Evolutionary conservation across 768 basidiomycete species (phyloP).

Genomic region (Amanita rubescens): DNA sequence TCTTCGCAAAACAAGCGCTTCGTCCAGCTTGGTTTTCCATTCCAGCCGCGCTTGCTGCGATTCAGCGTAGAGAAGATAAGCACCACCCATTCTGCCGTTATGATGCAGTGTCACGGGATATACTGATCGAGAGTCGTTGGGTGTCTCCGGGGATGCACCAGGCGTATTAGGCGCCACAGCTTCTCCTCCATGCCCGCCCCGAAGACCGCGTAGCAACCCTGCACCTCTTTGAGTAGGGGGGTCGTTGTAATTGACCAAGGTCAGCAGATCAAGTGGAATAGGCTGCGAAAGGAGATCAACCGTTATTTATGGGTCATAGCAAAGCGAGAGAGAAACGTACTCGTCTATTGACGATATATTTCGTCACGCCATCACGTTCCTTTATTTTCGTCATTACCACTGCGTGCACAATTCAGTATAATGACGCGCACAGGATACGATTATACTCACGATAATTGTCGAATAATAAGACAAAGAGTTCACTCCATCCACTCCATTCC

Average conservation of each 20-base stretch:
- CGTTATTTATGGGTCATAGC: conserved; percentile 4
- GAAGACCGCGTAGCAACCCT: conserved; percentile 56
- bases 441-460: conserved; percentile 74
- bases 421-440: conserved; percentile 20
- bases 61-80: conserved; percentile 82
- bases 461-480: conserved; percentile 83
- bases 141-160: conserved; percentile 19
- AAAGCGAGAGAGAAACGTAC: conserved; percentile 33
- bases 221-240: conserved; percentile 60
- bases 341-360: conserved; percentile 71
- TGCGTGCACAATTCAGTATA: conserved; percentile 22
- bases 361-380: conserved; percentile 65
- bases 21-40: conserved; percentile 90
- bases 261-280: conserved; percentile 84
- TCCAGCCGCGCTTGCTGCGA: conserved; percentile 60
- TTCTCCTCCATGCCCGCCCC: conserved; percentile 20
- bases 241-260: conserved; percentile 76
- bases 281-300: conserved; percentile 47
- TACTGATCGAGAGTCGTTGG: conserved; percentile 58
- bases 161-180: conserved; percentile 4
- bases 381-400: conserved; percentile 82
- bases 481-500: conserved; percentile 75
- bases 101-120: conserved; percentile 87
- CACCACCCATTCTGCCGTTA: conserved; percentile 78
- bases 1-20: conserved; percentile 77